Percentiles rank a stretch among this genome's conserved stretches.
phyloP scores from a whole-genome alignment of 1,284 basidiomycete genomes.

The Malassezia cuniculi region DNA sequence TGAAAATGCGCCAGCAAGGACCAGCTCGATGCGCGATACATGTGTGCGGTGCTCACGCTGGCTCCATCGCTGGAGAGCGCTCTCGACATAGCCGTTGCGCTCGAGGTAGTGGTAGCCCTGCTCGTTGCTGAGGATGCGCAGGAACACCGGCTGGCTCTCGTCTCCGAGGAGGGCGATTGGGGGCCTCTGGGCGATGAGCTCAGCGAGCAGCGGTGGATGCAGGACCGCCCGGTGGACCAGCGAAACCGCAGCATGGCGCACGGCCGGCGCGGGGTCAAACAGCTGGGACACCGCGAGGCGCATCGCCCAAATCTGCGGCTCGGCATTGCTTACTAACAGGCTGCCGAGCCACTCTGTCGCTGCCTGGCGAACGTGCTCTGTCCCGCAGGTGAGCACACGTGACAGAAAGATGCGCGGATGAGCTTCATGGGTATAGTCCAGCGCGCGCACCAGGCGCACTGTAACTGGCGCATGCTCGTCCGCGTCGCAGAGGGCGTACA shows the following conservation, averaged over 20 bases:
- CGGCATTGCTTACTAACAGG: constrained; percentile 22
- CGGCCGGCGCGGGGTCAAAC: constrained; percentile 78
- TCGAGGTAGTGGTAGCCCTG: constrained; percentile 83
- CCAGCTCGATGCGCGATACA: constrained; percentile 73
- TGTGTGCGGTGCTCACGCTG: constrained; percentile 50
- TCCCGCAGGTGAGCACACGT: constrained; percentile 63
- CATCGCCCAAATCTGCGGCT: constrained; percentile 33
- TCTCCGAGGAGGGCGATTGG: constrained; percentile 88
- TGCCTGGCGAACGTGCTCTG: constrained; percentile 53
- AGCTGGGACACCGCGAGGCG: constrained; percentile 76
- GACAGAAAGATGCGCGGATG: constrained; percentile 55
- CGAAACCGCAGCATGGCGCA: constrained; percentile 75
- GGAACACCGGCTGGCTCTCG: constrained; percentile 69
- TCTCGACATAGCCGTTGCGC: constrained; percentile 78
- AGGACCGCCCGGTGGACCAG: constrained; percentile 81
- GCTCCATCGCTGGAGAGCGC: constrained; percentile 92
- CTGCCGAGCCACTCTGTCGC: constrained; percentile 74
- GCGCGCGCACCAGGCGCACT: constrained; percentile 15
- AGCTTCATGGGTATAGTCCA: constrained; percentile 52
- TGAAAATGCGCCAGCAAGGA: constrained; percentile 51
- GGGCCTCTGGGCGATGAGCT: constrained; percentile 86
- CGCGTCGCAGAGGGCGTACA: constrained; percentile 84
- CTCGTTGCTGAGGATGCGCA: constrained; percentile 83
- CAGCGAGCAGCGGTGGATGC: constrained; percentile 65
- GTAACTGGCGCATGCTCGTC: constrained; percentile 2